Evolutionary conservation across 2,329 filamentous ascomycete species (phyloP), one percentile per base, ranked within the genome.

Genomic region (Aspergillus bombycis): DNA sequence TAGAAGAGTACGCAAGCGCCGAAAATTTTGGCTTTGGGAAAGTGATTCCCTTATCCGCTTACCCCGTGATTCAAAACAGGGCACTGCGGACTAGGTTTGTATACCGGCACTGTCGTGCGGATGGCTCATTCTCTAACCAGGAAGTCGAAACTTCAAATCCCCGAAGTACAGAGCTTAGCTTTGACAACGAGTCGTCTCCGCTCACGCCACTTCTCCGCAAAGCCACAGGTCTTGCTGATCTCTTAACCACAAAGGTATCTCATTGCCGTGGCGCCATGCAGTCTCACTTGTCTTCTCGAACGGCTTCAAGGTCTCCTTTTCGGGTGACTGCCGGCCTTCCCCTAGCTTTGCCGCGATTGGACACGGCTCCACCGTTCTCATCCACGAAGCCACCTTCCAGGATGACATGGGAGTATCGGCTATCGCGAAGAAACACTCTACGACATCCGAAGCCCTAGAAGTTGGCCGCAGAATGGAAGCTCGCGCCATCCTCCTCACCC

Each of bases 341-440:
- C 71, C 80, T 2, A 74, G 80, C 0, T 97, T 99, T 73, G 87
- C 88, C 0, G 69, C 78, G 14, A 90, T 94, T 57, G 96, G 92
- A 53, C 80, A 81, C 53, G 89, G 88, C 65, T 89, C 91, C 2
- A 96, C 94, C 16, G 85, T 99, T 8, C 86, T 97, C 6, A 88
- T 99, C 61, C 95, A 99, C 81, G 95, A 99, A 83, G 94, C 93
- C 66, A 99, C 95, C 0, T 98, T 99, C 74, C 92, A 95, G 70
- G 92, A 97, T 74, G 92, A 95, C 71, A 86, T 97, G 70, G 71
- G 78, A 45, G 86, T 85, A 19, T 94, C 97, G 72, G 95, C 95
- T 4, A 75, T 85, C 32, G 91, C 90, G 58, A 99, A 99, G 86
- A 93, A 91, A 74, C 95, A 99, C 81, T 92, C 87, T 45, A 99